Percentiles rank a stretch among this genome's conserved stretches.
Evolutionary conservation across 1,284 basidiomycete species (phyloP).

Genomic region (Macrocystidia cucumis): DNA sequence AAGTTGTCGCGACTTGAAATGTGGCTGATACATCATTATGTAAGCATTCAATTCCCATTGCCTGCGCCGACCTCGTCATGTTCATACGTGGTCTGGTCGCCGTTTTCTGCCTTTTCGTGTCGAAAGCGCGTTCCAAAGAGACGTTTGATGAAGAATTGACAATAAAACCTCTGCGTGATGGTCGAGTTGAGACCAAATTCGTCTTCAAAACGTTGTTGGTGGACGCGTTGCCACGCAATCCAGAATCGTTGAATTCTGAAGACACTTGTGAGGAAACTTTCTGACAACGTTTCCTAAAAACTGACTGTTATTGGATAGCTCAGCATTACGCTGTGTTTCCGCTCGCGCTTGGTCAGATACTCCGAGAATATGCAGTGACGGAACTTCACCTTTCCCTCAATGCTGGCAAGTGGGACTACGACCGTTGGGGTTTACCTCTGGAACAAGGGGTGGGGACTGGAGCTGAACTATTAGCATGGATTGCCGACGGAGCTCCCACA

Average conservation of each 20-base stretch:
- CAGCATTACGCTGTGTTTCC: conserved; percentile 86
- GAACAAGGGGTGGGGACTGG: conserved; percentile 76
- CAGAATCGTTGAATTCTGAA: conserved; percentile 28
- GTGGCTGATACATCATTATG: too few species aligned
- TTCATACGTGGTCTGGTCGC: too few species aligned
- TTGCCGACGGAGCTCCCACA: conserved; percentile 48
- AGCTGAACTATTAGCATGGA: conserved; percentile 88
- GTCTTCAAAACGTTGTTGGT: conserved; percentile 67
- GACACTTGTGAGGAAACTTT: too few species aligned
- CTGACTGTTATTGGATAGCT: conserved; percentile 32
- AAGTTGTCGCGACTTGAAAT: too few species aligned
- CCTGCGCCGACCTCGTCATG: neutral
- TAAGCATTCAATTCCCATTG: too few species aligned
- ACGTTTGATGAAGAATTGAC: conserved; percentile 65
- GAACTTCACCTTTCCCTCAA: conserved; percentile 87
- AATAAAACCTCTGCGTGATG: conserved; percentile 75
- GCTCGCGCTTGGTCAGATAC: conserved; percentile 77
- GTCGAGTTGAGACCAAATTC: conserved; percentile 81
- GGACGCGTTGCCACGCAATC: conserved; percentile 45
- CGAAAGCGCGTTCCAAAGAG: conserved; percentile 21
- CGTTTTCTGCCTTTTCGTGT: conserved; percentile 7
- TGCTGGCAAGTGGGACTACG: conserved; percentile 87
- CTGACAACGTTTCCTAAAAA: too few species aligned
- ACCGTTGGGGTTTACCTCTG: conserved; percentile 77
- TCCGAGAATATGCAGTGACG: conserved; percentile 77